Evolutionary conservation across 2,329 filamentous ascomycete genomes (phyloP).

Genomic region (Fusarium udum): DNA sequence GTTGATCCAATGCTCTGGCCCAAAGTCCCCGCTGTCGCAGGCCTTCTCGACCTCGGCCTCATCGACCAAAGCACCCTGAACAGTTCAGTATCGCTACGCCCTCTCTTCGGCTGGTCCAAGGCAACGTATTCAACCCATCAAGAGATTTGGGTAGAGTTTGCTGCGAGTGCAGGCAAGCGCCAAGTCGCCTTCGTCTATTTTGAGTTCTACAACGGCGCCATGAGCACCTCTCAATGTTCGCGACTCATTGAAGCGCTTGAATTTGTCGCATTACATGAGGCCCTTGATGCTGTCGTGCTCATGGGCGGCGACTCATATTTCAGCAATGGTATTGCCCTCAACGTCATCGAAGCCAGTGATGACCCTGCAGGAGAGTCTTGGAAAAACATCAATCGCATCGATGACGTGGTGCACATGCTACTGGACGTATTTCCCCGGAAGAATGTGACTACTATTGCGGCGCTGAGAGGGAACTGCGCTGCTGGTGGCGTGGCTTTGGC

Average conservation of each 20-base stretch:
- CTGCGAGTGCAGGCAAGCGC: neutral
- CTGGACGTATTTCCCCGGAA: neutral
- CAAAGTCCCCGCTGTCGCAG: slow-evolving; percentile 16
- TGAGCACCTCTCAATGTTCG: slow-evolving; percentile 28
- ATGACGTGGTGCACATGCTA: slow-evolving; percentile 8
- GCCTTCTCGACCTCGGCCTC: slow-evolving; percentile 3
- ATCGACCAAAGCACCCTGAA: neutral
- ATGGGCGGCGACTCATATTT: slow-evolving; percentile 32
- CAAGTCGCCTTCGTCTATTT: slow-evolving; percentile 25
- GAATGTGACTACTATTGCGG: slow-evolving; percentile 6
- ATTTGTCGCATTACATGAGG: neutral
- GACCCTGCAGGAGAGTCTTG: slow-evolving; percentile 22
- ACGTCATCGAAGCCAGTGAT: slow-evolving; percentile 24
- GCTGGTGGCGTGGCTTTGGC: slow-evolving; percentile 30
- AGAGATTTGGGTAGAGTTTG: slow-evolving; percentile 20
- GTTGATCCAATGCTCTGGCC: slow-evolving; percentile 29
- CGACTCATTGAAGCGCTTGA: slow-evolving; percentile 24
- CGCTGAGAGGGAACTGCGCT: slow-evolving; percentile 26
- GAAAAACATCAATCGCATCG: slow-evolving; percentile 26
- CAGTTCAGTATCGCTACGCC: neutral
- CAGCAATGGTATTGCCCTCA: slow-evolving; percentile 31
- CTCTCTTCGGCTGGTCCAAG: neutral
- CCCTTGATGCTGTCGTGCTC: slow-evolving; percentile 11
- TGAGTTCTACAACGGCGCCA: slow-evolving; percentile 30
- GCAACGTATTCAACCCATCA: neutral